Conservation (phyloP, 1,284 basidiomycete species). For the Marasmius fiardii region DNA sequence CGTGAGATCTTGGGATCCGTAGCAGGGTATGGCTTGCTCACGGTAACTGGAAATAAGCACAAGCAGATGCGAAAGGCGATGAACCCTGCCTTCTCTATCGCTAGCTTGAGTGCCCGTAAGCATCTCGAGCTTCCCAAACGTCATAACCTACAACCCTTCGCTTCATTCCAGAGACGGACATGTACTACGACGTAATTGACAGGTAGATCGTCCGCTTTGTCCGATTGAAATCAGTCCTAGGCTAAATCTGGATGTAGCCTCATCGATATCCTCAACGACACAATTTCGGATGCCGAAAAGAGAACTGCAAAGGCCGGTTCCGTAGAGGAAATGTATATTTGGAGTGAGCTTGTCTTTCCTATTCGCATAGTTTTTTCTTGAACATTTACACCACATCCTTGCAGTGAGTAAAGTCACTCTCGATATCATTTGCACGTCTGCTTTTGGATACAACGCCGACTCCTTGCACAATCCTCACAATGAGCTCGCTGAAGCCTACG, state of each 20-base stretch:
- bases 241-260: slow-evolving; percentile 26
- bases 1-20: slow-evolving; percentile 37
- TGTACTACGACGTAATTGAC: slow-evolving; percentile 45
- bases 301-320: slow-evolving; percentile 20
- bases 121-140: slow-evolving; percentile 12
- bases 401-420: slow-evolving; percentile 49
- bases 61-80: slow-evolving; percentile 45
- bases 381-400: neutral
- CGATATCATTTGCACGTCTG: slow-evolving; percentile 48
- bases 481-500: slow-evolving; percentile 44
- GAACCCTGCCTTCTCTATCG: slow-evolving; percentile 47
- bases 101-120: slow-evolving; percentile 43
- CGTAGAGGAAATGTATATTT: slow-evolving; percentile 39
- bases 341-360: slow-evolving; percentile 33
- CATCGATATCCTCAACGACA: slow-evolving; percentile 32
- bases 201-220: slow-evolving; percentile 24
- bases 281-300: neutral
- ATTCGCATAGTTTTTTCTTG: neutral
- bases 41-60: slow-evolving; percentile 44
- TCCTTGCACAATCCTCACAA: slow-evolving; percentile 44
- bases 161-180: slow-evolving; percentile 37
- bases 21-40: slow-evolving; percentile 44
- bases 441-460: slow-evolving; percentile 45
- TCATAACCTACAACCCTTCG: neutral
- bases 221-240: neutral